Percentiles rank a stretch among this genome's conserved stretches.
Conservation (phyloP, 2,329 filamentous ascomycete genomes). For the Gliomastix tumulicola region DNA sequence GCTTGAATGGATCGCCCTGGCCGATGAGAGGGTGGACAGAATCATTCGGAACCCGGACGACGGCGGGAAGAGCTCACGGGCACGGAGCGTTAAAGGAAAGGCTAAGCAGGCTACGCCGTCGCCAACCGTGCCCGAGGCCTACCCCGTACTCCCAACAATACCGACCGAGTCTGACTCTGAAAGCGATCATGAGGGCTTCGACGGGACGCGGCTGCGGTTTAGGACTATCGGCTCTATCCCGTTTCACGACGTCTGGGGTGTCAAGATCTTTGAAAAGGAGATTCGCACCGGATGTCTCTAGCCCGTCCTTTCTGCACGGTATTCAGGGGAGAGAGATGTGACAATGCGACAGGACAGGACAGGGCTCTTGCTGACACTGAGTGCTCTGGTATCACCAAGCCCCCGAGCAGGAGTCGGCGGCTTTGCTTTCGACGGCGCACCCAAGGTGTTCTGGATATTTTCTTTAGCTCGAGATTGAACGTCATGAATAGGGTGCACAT, state of each 20-base stretch:
- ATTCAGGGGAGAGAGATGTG: no score
- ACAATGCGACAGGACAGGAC: no score
- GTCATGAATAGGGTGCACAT: no score
- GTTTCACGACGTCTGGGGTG: constrained; percentile 34
- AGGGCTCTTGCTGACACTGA: no score
- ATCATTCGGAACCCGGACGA: constrained; percentile 33
- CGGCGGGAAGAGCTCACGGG: constrained; percentile 16
- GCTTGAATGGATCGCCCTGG: constrained; percentile 52
- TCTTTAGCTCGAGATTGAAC: no score
- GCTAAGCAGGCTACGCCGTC: constrained; percentile 22
- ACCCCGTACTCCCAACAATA: constrained; percentile 18
- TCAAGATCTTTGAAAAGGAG: constrained; percentile 54
- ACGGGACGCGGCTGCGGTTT: constrained; percentile 23
- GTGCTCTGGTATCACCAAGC: no score
- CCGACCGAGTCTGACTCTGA: constrained; percentile 23
- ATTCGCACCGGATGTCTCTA: no score
- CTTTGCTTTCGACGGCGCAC: no score
- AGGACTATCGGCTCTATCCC: constrained; percentile 27
- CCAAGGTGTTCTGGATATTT: no score
- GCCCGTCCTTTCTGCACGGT: no score
- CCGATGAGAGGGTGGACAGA: constrained; percentile 40
- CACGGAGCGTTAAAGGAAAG: constrained; percentile 13
- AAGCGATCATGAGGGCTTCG: constrained; percentile 21
- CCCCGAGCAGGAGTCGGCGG: no score
- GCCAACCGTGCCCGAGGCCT: constrained; percentile 7